Base-by-base conservation (phyloP, 2,329 filamentous ascomycete species). In the Trichoderma sp. region DNA sequence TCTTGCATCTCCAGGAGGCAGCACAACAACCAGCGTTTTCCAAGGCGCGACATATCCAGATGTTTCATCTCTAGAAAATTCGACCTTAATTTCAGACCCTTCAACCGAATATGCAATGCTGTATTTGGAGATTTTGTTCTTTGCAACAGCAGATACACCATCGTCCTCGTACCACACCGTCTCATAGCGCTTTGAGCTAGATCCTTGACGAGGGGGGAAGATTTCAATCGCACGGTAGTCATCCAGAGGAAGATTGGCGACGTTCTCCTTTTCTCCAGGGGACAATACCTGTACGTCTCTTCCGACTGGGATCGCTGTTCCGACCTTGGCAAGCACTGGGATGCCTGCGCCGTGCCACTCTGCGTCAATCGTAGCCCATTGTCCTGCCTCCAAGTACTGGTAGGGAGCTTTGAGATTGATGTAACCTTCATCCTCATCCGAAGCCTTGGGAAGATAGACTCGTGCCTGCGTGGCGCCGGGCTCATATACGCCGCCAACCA, bases 401-500 rank as follows among this genome's bases (percentile, higher is more conserved):
- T 90, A 88, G 0, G 90, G 88, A 0, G 85, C 82, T 65, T 90
- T 90, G 43, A 90, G 79, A 76, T 92, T 92, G 30, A 92, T 75
- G 77, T 86, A 93, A 0, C 90, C 88, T 6, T 84, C 83, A 30
- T 89, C 86, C 0, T 81, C 81, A 1, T 77, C 80, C 1, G 89
- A 90, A 91, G 80, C 75, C 64, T 73, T 79, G 1, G 91, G 91
- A 0, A 93, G 84, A 74, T 93, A 93, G 9, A 93, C 81, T 12
- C 81, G 84, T 0, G 87, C 88, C 12, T 81, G 83, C 26, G 79
- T 84, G 2, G 84, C 82, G 4, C 88, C 89, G 0, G 89, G 82
- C 75, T 90, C 86, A 76, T 91, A 93, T 0, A 93, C 90, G 5
- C 91, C 91, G 2, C 89, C 89, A 8, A 93, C 82, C 0, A 93